Evolutionary conservation across 83 land plant species (phyloP), one percentile per base, ranked within the genome.

Genomic region (Thuja plicata): DNA sequence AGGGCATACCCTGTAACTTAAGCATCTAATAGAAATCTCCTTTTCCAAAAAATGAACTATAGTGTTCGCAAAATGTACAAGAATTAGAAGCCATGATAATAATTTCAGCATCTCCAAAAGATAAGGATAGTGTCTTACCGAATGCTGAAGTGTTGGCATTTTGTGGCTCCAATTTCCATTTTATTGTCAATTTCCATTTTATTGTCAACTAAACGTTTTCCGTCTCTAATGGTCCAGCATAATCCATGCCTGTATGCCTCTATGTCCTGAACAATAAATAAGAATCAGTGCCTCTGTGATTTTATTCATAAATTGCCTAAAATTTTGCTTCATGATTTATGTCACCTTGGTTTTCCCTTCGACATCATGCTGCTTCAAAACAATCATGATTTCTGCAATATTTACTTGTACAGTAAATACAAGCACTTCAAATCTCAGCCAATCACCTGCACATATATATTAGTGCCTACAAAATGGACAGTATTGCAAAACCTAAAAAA

Each of bases 71-170:
- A 83, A 46, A 35, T 34, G 19, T 8, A 46, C 85, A n/a, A 83
- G 27, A 83, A 83, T 55, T 11, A 83, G 27, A 83, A 83, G 35
- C 52, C 32, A n/a, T n/a, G 48, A 27, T n/a, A n/a, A 46, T 11
- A 13, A 48, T 83, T 48, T 83, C 1, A 30, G 32, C 30, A 30
- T 83, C 85, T 83, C 55, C 34, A 48, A 46, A 83, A 46, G 32
- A 8, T 46, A 46, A n/a, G 35, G 55, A 30, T 46, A n/a, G 3
- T 83, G 30, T 27, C 30, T 83, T 83, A 83, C 85, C 85, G 55
- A 48, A 83, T n/a, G 48, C 54, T 83, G 55, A 83, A 83, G 34
- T 48, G 85, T 30, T 83, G 54, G 55, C 85, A 83, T 83, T n/a
- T 48, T 46, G 54, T 10, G 55, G 35, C 52, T 41, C 27, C 34